Evolutionary conservation across 2,329 filamentous ascomycete genomes (phyloP), one percentile per base, ranked within the genome.

Genomic region (Nemania sp.): DNA sequence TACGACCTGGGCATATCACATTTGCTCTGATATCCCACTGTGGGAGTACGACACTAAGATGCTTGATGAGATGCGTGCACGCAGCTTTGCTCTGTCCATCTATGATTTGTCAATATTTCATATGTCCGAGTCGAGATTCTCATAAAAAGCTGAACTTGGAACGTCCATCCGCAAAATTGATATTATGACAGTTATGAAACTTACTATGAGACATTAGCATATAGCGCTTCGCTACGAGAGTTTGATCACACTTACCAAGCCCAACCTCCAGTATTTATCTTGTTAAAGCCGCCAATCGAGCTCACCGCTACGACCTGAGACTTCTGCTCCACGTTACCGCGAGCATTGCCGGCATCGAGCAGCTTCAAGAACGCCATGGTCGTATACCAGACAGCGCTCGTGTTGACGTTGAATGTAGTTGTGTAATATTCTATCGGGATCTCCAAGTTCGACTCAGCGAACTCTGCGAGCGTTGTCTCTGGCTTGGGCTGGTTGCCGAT

Each of bases 1-100:
- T 69, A 80, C 77, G 67, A 17, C 78, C 78, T 14, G 78, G 77
- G 5, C 73, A 76, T 40, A 81, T 73, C 54, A 69, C 71, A 57
- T 79, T 39, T 15, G 73, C 73, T 24, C 76, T 73, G 24, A 93
- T 80, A 5, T 80, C 75, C 62, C 83, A 82, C 60, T 82, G 81
- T 28, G 81, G 79, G 60, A 91, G 77, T 64, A 85, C 79, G n/a
- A 82, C 79, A 8, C 82, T 82, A 67, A 92, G 78, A 66, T 89
- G 80, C 71, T 90, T 91, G 8, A 86, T 84, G 33, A 91, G 71
- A 58, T 91, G 86, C 6, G 86, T 86, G 0, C 86, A 84, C 0
- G 84, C 90, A 1, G 86, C 89, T 73, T 94, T 94, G 56, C 83
- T 86, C 15, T 89, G 82, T 14, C 89, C 89, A 68, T 94, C 58